Percentiles rank a stretch among this genome's conserved stretches.
These are phyloP conservation scores for Tetragonia tetragonoides DNA, from an alignment of 148 eudicot species.

Conservation along the genomic window DNA sequence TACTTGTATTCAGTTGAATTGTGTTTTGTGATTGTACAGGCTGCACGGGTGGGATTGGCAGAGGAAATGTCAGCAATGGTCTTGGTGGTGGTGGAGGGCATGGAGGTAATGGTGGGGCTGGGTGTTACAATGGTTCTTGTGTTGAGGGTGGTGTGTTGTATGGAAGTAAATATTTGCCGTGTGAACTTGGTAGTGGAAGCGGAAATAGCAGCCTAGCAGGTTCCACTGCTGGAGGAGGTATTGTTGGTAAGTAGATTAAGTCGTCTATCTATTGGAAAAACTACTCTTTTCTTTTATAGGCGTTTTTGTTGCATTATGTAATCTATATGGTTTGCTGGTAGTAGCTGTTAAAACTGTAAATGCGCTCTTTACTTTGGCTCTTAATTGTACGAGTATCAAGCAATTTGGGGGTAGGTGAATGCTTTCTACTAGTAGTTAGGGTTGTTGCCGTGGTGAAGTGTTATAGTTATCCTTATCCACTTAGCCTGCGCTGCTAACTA, in stretches of 20 bases:
- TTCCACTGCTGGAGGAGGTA: conserved; percentile 83
- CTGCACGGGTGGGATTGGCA: conserved; percentile 80
- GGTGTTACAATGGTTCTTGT: conserved; percentile 60
- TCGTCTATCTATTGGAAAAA: background rate
- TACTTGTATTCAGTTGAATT: conserved; percentile 1
- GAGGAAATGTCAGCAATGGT: conserved; percentile 62
- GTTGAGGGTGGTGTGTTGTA: conserved; percentile 76
- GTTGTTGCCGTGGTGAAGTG: too few relatives aligned
- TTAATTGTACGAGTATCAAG: background rate
- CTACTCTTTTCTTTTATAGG: too few relatives aligned
- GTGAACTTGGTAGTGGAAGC: conserved; percentile 99
- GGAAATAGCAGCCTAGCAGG: conserved; percentile 66
- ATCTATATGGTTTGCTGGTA: background rate
- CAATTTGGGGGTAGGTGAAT: background rate
- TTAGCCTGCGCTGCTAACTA: too few relatives aligned
- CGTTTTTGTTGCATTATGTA: too few relatives aligned
- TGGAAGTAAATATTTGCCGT: conserved; percentile 76
- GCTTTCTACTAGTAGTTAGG: background rate
- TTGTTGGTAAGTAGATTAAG: conserved; percentile 52
- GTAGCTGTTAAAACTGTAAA: background rate
- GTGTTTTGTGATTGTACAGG: conserved; percentile 46
- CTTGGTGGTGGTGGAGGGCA: conserved; percentile 91
- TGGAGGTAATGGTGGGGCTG: conserved; percentile 92
- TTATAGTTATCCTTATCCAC: too few relatives aligned
- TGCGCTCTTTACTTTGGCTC: background rate